Evolutionary conservation across 2,329 filamentous ascomycete species (phyloP).

Genomic region (Penicillium sp.): DNA sequence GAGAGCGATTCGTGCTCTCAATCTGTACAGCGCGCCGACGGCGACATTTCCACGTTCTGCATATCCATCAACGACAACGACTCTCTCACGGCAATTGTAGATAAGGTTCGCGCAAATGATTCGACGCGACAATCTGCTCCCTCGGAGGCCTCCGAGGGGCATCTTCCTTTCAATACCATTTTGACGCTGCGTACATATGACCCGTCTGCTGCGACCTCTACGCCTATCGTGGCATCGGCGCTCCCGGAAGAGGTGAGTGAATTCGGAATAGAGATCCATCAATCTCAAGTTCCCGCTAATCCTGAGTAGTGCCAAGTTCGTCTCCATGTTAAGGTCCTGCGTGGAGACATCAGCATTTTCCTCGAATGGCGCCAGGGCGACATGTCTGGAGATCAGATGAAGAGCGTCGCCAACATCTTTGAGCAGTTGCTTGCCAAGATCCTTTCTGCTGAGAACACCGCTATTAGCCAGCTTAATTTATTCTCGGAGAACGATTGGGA

Average conservation of each 20-base stretch:
- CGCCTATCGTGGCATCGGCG: constrained; percentile 29
- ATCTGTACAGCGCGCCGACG: constrained; percentile 21
- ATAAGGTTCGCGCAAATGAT: constrained; percentile 24
- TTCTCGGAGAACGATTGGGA: constrained; percentile 60
- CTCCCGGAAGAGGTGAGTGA: constrained; percentile 37
- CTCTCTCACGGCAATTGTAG: constrained; percentile 29
- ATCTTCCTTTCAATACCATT: constrained; percentile 38
- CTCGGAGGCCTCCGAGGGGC: constrained; percentile 16
- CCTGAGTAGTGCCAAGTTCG: constrained; percentile 36
- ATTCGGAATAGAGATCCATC: background rate
- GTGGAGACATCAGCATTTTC: constrained; percentile 38
- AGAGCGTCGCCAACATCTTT: constrained; percentile 56
- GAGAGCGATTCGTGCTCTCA: constrained; percentile 20
- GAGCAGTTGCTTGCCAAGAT: constrained; percentile 55
- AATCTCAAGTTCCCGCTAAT: background rate
- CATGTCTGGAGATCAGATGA: constrained; percentile 39
- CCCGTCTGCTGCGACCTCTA: constrained; percentile 18
- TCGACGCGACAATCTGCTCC: constrained; percentile 11
- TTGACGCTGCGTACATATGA: constrained; percentile 38
- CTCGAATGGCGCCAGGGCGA: constrained; percentile 43
- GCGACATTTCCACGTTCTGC: constrained; percentile 22
- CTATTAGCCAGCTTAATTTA: constrained; percentile 52
- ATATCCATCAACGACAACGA: constrained; percentile 34
- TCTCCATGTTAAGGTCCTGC: constrained; percentile 38
- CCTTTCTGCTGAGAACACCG: constrained; percentile 44